Percentiles rank a stretch among this genome's conserved stretches.
Conservation (phyloP, 352 stramenopile species). For the Plasmopara viticola region DNA sequence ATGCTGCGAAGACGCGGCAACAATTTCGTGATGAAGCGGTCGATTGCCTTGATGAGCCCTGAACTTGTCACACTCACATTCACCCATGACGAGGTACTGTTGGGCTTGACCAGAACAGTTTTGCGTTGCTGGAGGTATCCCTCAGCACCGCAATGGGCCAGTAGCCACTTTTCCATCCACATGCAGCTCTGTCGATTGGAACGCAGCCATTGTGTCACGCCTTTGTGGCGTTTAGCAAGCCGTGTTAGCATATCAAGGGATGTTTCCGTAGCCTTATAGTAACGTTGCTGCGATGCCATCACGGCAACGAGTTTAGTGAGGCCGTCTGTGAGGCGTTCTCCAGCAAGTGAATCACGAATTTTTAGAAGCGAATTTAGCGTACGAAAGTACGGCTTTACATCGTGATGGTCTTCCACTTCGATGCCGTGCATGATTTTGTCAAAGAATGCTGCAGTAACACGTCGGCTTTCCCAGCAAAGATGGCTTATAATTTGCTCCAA, state of each 20-base stretch:
- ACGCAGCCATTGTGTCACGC: slow-evolving; percentile 57
- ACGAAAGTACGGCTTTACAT: slow-evolving; percentile 86
- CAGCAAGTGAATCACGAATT: slow-evolving; percentile 59
- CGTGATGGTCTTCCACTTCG: slow-evolving; percentile 73
- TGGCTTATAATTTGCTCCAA: slow-evolving; percentile 73
- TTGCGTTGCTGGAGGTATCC: slow-evolving; percentile 68
- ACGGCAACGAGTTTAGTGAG: slow-evolving; percentile 71
- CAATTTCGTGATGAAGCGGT: slow-evolving; percentile 52
- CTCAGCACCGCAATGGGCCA: slow-evolving; percentile 51
- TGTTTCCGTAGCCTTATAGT: slow-evolving; percentile 81
- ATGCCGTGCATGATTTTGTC: slow-evolving; percentile 70
- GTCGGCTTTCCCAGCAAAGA: slow-evolving; percentile 72
- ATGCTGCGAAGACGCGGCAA: slow-evolving; percentile 51
- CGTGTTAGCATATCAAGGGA: slow-evolving; percentile 84
- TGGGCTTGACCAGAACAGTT: slow-evolving; percentile 79
- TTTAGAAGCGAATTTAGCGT: slow-evolving; percentile 79
- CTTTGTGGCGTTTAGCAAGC: slow-evolving; percentile 66
- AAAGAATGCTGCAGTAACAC: slow-evolving; percentile 48
- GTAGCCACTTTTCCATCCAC: slow-evolving; percentile 84
- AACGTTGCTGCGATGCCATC: slow-evolving; percentile 81
- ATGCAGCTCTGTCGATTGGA: slow-evolving; percentile 55
- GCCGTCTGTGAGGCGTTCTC: slow-evolving; percentile 52
- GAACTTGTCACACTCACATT: slow-evolving; percentile 52
- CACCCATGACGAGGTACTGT: slow-evolving; percentile 78
- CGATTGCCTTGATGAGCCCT: slow-evolving; percentile 53